Base-by-base conservation (phyloP, 192 early-diverging fungal species). In the Coemansia sp. region DNA sequence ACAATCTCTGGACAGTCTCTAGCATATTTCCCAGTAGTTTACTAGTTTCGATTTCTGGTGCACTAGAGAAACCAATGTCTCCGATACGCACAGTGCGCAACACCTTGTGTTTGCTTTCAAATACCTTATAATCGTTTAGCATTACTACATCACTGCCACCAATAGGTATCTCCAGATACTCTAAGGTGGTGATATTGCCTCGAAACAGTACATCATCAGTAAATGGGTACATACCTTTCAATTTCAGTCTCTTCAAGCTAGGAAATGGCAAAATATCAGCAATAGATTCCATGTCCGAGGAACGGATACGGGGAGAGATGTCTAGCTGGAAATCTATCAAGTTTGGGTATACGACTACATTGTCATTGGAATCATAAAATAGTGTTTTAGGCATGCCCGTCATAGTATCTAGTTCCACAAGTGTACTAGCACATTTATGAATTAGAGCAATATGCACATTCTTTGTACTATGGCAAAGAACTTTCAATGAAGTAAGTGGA, bases 171-270 rank as follows among this genome's bases (percentile, higher is more conserved):
- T 36, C 4, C 33, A 68, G 12, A 42, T 29, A 41, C 18, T 52
- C 29, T 24, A 68, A 20, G 2, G 66, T 68, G 2, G 38, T 34
- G 15, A 36, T 57, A 36, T 68, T 68, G 2, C 66, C 66, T 20
- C 52, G 51, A 13, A 68, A 68, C 34, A 59, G 36, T 11, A 55
- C 54, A 41, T 68, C 66, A 57, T 68, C 52, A 7, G 27, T 12
- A 29, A 68, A 68, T 36, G 66, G 66, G 10, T 68, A 59, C 29
- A 1, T 5, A 15, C 24, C 20, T 8, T 2, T 6, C 2, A 52
- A 11, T 41, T 10, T 24, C 10, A 68, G 36, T 6, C 0, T 18
- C 11, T 42, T 36, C 20, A 68, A 34, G 7, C 9, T 38, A 18
- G 66, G 66, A 57, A 68, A 68, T 1, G 54, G 66, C 5, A 55